Evolutionary conservation across 805 yeast genomes (phyloP), one percentile per base, ranked within the genome.

Genomic region (Ogataea chonburiensis): DNA sequence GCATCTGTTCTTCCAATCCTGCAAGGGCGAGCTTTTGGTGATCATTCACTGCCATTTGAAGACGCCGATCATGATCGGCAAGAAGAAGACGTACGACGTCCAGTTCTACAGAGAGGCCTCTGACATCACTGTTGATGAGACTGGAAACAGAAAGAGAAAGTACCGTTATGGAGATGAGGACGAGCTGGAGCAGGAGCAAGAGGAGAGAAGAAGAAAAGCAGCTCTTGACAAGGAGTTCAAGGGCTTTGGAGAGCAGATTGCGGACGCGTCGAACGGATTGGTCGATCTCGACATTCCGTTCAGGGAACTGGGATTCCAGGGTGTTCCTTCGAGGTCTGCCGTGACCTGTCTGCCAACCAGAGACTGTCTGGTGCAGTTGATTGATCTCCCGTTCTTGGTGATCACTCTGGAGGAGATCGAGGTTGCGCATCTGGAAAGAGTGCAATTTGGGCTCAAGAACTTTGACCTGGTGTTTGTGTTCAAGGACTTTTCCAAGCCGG

Each of bases 111-210:
- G 98, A 46, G 98, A 93, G 62, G 98, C 97, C 9, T 80, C 95
- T 19, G 98, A 93, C 58, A 84, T 88, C 72, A 80, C 95, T 3
- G 88, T 88, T 53, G 98, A 93, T 63, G 98, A 93, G 64, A 93
- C 98, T 13, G 96, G 97, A 47, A 89, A 87, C 43, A 81, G 96
- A 45, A 82, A 86, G 66, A 79, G 97, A 62, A 76, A 75, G 47
- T 82, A 81, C 61, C 70, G 81, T 49, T 93, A 93, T 58, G 98
- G 98, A 30, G 98, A 93, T 60, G 98, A 93, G 62, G 98, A 93
- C 62, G 98, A 93, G 66, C 70, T 93, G 47, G 98, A 93, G 64
- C 97, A 91, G 64, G 98, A 93, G 67, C 97, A 91, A 65, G 98
- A 93, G 62, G 98, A 93, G 66, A 81, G 97, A 67, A 75, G 91